Conservation (phyloP, 2,329 filamentous ascomycete species). For the Alternaria alternata region DNA sequence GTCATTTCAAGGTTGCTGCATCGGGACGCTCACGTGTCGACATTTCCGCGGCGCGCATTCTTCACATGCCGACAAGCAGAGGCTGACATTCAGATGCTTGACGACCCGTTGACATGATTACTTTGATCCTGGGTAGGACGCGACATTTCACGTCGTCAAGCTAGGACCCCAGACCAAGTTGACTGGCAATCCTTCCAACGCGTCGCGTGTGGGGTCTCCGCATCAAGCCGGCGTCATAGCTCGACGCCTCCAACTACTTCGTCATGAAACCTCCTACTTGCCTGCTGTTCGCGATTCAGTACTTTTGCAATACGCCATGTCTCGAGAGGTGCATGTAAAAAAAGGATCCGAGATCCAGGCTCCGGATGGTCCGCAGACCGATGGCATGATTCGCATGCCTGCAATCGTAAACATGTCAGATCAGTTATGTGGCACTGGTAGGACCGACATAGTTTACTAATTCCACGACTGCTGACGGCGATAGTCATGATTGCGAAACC, state of each 20-base stretch:
- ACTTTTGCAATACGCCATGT: constrained; percentile 18
- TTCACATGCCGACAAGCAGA: constrained; percentile 23
- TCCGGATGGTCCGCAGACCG: constrained; percentile 56
- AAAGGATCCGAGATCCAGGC: constrained; percentile 40
- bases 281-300: background rate
- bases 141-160: background rate
- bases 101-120: constrained; percentile 4
- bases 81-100: constrained; percentile 22
- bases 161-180: background rate
- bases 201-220: constrained; percentile 16
- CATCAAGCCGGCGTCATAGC: constrained; percentile 11
- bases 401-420: constrained; percentile 72
- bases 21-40: constrained; percentile 22
- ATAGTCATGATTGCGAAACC: constrained; percentile 70
- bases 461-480: constrained; percentile 3
- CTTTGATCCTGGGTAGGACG: background rate
- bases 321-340: constrained; percentile 41
- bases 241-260: background rate
- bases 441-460: constrained; percentile 35
- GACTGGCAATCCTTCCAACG: background rate
- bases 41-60: constrained; percentile 1
- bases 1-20: constrained; percentile 15
- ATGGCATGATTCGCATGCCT: constrained; percentile 59
- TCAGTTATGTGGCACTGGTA: constrained; percentile 72
- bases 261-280: background rate